Conservation (phyloP, 805 yeast genomes). For the Ogataea trehaloabstinens region DNA sequence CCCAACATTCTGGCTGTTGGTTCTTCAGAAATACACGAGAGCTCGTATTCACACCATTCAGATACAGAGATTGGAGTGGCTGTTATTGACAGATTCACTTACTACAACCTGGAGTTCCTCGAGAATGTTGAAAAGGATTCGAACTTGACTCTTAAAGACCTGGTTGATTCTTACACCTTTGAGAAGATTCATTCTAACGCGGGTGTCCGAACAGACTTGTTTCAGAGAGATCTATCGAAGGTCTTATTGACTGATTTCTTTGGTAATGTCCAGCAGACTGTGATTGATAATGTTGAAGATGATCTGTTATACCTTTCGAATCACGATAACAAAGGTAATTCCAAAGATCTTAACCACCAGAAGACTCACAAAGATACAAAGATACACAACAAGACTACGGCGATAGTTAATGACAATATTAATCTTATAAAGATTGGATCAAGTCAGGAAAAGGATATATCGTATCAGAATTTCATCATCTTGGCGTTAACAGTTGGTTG, state of each 20-base stretch:
- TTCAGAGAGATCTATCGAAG: constrained; percentile 58
- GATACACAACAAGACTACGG: constrained; percentile 1
- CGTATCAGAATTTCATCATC: not conserved
- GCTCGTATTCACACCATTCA: constrained; percentile 93
- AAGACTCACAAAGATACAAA: not conserved
- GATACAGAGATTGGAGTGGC: constrained; percentile 97
- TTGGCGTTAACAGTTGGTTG: constrained; percentile 1
- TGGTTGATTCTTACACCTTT: constrained; percentile 80
- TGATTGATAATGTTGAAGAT: constrained; percentile 52
- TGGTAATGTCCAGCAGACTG: constrained; percentile 83
- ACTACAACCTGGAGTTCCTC: constrained; percentile 82
- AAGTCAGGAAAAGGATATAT: not conserved
- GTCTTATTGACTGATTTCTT: constrained; percentile 90
- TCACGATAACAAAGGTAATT: constrained; percentile 30
- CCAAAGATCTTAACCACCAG: not conserved
- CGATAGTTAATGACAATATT: constrained; percentile 5
- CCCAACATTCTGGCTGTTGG: constrained; percentile 94
- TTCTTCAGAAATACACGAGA: constrained; percentile 81
- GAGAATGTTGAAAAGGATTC: constrained; percentile 79
- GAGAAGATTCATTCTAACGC: constrained; percentile 88
- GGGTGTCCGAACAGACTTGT: constrained; percentile 86
- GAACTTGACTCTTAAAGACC: constrained; percentile 69
- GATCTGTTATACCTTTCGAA: constrained; percentile 41
- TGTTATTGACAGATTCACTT: constrained; percentile 94
- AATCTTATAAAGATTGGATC: constrained; percentile 13